Conservation (phyloP, 2,329 filamentous ascomycete genomes). For the Trichoderma breve region DNA sequence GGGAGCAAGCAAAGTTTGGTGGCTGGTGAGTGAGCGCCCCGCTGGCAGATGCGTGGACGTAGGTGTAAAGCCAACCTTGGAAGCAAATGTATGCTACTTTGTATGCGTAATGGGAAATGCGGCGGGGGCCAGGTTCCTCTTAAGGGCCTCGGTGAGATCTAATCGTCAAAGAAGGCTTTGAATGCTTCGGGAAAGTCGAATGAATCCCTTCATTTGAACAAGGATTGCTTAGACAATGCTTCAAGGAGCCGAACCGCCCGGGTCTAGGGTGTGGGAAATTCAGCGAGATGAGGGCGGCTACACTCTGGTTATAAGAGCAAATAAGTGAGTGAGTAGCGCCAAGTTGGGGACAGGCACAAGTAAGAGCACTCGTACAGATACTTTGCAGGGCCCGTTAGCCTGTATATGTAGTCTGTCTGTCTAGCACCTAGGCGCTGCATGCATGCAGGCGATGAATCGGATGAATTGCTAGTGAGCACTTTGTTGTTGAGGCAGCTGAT, state of each 20-base stretch:
- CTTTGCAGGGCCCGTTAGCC: slow-evolving; percentile 4
- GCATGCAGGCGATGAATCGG: slow-evolving; percentile 13
- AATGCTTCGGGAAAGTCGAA: neutral
- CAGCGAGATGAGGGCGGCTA: slow-evolving; percentile 21
- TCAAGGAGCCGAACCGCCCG: slow-evolving; percentile 5
- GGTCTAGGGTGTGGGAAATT: slow-evolving; percentile 17
- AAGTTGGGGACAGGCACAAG: neutral
- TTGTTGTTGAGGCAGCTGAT: slow-evolving; percentile 14
- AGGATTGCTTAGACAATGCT: slow-evolving; percentile 14
- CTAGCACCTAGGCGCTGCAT: neutral
- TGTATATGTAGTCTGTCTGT: neutral
- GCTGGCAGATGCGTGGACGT: neutral
- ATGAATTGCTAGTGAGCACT: slow-evolving; percentile 2
- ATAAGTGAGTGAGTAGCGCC: neutral
- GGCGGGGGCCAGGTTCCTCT: slow-evolving; percentile 1
- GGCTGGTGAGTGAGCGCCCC: slow-evolving; percentile 17
- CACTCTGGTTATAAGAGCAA: slow-evolving; percentile 4
- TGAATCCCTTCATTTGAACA: slow-evolving; percentile 16
- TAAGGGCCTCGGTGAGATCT: neutral
- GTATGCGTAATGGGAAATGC: neutral
- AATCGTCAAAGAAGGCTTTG: neutral
- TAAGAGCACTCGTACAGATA: neutral
- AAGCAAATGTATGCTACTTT: neutral
- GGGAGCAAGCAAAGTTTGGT: slow-evolving; percentile 13
- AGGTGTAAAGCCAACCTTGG: neutral